Percentiles rank a stretch among this genome's conserved stretches.
Evolutionary conservation across 2,329 filamentous ascomycete genomes (phyloP).

Genomic region (Exophiala mesophila): DNA sequence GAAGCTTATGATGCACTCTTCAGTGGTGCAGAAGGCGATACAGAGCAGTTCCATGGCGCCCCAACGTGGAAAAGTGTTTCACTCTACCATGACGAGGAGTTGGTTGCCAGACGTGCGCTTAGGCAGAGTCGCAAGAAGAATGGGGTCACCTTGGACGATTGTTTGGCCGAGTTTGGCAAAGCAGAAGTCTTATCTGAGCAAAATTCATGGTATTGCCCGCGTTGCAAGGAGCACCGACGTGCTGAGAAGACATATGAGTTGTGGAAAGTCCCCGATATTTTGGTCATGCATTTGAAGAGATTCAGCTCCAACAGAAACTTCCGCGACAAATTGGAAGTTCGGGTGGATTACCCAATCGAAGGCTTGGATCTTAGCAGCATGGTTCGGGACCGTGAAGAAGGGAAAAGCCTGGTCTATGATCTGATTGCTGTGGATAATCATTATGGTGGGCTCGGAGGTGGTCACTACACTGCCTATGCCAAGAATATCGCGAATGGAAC

Average conservation of each 20-base stretch:
- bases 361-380: constrained; percentile 75
- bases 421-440: constrained; percentile 95
- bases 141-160: constrained; percentile 82
- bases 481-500: constrained; percentile 83
- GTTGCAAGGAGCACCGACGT: constrained; percentile 87
- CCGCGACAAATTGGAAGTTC: constrained; percentile 83
- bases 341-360: constrained; percentile 87
- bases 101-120: constrained; percentile 58
- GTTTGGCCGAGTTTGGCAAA: constrained; percentile 89
- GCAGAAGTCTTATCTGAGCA: constrained; percentile 90
- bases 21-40: constrained; percentile 35
- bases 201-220: constrained; percentile 95
- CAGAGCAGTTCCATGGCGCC: constrained; percentile 53
- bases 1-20: constrained; percentile 70
- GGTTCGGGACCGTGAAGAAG: constrained; percentile 73
- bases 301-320: constrained; percentile 81
- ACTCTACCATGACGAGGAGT: constrained; percentile 55
- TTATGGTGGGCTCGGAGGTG: constrained; percentile 85
- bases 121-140: constrained; percentile 64
- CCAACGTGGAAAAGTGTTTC: constrained; percentile 52
- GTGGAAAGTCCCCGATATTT: constrained; percentile 93
- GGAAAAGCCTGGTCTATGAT: constrained; percentile 82
- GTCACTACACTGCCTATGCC: constrained; percentile 92
- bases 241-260: constrained; percentile 96
- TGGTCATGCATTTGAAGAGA: constrained; percentile 91